Evolutionary conservation across 768 basidiomycete genomes (phyloP).

Genomic region (Boletus rubropictus): DNA sequence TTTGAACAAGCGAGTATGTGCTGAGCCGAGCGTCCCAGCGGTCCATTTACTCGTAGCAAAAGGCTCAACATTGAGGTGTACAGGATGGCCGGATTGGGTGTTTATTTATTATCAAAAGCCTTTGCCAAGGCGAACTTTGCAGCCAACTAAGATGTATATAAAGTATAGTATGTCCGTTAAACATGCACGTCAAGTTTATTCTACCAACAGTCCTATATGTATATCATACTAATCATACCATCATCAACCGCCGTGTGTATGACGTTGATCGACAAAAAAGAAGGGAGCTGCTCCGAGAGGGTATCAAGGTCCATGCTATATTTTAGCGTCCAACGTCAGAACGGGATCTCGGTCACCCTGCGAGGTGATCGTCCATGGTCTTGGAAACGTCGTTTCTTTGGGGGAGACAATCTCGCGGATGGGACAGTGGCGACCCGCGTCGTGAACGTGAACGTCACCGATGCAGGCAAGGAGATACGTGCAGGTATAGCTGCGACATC

Average conservation of each 20-base stretch:
- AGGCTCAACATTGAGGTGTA: slow-evolving; percentile 7
- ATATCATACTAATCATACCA: not conserved
- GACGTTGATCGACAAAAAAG: too few species aligned
- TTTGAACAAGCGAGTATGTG: slow-evolving; percentile 7
- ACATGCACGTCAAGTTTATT: not conserved
- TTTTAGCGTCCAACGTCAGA: not conserved
- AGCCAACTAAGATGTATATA: not conserved
- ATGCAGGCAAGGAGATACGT: not conserved
- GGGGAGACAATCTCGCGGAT: not conserved
- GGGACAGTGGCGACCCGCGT: not conserved
- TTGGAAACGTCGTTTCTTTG: not conserved
- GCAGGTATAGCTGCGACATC: not conserved
- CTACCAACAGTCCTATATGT: not conserved
- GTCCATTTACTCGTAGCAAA: slow-evolving; percentile 11
- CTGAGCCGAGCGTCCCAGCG: slow-evolving; percentile 11
- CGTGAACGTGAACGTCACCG: not conserved
- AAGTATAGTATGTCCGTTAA: not conserved
- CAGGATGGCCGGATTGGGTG: not conserved
- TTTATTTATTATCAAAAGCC: slow-evolving; percentile 15
- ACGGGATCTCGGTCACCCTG: slow-evolving; percentile 9
- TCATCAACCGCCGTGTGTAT: not conserved
- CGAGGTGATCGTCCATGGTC: slow-evolving; percentile 10
- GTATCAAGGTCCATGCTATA: too few species aligned
- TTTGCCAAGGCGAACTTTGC: not conserved
- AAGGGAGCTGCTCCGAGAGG: not conserved